A percentile compares a stretch with the other conserved stretches of the same genome.
Conservation (phyloP, 495 filamentous ascomycete genomes). For the Trichoderma gamsii region DNA sequence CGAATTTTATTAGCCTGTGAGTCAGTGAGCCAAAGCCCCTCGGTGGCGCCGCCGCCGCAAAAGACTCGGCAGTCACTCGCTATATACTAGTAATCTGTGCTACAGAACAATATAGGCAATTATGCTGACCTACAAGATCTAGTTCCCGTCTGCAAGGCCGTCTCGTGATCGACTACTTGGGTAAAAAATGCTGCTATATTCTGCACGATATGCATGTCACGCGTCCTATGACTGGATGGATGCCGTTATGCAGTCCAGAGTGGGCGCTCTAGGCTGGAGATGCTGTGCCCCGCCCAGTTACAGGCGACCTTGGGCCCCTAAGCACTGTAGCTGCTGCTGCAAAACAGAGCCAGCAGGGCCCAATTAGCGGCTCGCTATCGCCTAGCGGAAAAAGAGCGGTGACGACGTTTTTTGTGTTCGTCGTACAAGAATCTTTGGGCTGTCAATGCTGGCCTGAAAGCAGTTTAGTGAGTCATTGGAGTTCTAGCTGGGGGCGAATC, state of each 20-base stretch:
- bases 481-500: conserved; percentile 15
- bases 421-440: background rate
- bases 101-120: background rate
- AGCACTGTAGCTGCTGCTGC: background rate
- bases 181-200: background rate
- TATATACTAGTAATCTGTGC: background rate
- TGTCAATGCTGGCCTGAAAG: background rate
- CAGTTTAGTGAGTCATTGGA: background rate
- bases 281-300: background rate
- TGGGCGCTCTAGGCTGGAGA: conserved; percentile 1
- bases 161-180: background rate
- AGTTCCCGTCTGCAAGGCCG: background rate
- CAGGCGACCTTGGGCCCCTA: background rate
- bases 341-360: conserved; percentile 2
- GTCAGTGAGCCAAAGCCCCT: conserved; percentile 5
- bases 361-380: background rate
- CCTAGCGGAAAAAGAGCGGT: conserved; percentile 4
- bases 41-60: background rate
- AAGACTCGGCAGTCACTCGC: background rate
- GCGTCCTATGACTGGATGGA: background rate
- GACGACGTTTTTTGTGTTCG: conserved; percentile 4
- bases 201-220: conserved; percentile 9
- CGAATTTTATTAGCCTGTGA: background rate
- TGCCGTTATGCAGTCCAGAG: conserved; percentile 1
- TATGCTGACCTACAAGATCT: background rate